Percentiles rank a stretch among this genome's conserved stretches.
Conservation (phyloP, 2,329 filamentous ascomycete genomes). For the Leptographium lundbergii region DNA sequence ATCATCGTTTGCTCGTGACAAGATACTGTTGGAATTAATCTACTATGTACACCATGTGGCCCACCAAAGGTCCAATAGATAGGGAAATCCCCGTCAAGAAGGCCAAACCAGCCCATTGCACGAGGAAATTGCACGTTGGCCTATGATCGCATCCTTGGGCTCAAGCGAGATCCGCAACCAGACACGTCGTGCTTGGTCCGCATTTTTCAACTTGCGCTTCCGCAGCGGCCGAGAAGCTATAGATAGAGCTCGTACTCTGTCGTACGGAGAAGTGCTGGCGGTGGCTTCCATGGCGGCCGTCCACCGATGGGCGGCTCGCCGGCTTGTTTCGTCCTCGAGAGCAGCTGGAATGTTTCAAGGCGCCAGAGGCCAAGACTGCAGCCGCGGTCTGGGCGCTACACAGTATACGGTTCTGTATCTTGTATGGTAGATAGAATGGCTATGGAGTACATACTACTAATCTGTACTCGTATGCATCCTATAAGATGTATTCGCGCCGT, state of each 20-base stretch:
- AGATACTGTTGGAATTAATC: background rate
- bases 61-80: background rate
- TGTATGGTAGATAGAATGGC: too few species aligned
- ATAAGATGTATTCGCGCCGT: background rate
- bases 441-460: too few species aligned
- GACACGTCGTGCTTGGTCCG: background rate
- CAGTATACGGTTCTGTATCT: too few species aligned
- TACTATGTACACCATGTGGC: background rate
- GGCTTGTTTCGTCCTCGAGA: background rate
- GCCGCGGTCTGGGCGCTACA: background rate
- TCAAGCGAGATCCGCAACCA: background rate
- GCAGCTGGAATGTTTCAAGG: background rate
- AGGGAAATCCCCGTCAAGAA: too few species aligned
- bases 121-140: background rate
- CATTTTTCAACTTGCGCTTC: background rate
- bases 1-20: too few species aligned
- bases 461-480: too few species aligned
- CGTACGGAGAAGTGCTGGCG: too few species aligned
- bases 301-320: background rate
- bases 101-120: background rate
- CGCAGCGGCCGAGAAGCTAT: background rate
- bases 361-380: background rate
- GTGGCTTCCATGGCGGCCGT: too few species aligned
- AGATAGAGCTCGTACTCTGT: background rate
- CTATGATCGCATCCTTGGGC: background rate